Percentiles rank a stretch among this genome's conserved stretches.
Evolutionary conservation across 257 asterid genomes (phyloP).

Genomic region (Ligustrum vulgare): DNA sequence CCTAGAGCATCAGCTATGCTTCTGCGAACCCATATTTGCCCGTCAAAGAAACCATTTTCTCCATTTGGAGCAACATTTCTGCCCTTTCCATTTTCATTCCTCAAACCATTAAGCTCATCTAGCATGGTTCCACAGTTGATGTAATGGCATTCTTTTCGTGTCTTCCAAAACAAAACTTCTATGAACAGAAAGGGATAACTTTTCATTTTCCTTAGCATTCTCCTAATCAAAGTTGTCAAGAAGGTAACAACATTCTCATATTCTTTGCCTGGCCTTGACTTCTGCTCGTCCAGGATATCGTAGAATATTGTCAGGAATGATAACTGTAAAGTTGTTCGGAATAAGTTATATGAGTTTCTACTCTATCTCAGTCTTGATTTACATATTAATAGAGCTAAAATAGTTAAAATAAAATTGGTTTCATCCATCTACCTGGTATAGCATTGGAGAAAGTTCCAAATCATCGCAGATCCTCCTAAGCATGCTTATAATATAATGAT

Average conservation of each 20-base stretch:
- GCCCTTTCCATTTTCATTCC: constrained; percentile 37
- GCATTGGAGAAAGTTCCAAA: constrained; percentile 88
- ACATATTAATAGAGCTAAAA: constrained; percentile 22
- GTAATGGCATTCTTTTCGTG: constrained; percentile 75
- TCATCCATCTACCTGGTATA: constrained; percentile 74
- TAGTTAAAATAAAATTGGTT: not conserved
- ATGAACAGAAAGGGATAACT: constrained; percentile 78
- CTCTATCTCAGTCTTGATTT: not conserved
- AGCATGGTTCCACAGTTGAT: constrained; percentile 78
- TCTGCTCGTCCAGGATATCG: constrained; percentile 90
- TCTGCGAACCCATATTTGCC: constrained; percentile 59
- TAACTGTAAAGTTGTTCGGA: constrained; percentile 56
- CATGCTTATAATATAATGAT: constrained; percentile 66
- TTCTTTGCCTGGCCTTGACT: constrained; percentile 70
- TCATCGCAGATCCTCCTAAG: constrained; percentile 80
- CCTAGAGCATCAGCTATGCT: constrained; percentile 96
- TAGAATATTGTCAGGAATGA: constrained; percentile 74
- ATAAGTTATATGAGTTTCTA: constrained; percentile 23
- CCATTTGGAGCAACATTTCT: constrained; percentile 36
- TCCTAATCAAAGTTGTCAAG: constrained; percentile 68
- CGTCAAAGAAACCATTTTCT: constrained; percentile 48
- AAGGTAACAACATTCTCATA: constrained; percentile 72
- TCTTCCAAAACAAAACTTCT: constrained; percentile 79
- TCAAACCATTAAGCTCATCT: constrained; percentile 57
- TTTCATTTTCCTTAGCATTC: constrained; percentile 91